Base-by-base conservation (phyloP, 768 basidiomycete genomes). In the Mycena rebaudengoi region DNA sequence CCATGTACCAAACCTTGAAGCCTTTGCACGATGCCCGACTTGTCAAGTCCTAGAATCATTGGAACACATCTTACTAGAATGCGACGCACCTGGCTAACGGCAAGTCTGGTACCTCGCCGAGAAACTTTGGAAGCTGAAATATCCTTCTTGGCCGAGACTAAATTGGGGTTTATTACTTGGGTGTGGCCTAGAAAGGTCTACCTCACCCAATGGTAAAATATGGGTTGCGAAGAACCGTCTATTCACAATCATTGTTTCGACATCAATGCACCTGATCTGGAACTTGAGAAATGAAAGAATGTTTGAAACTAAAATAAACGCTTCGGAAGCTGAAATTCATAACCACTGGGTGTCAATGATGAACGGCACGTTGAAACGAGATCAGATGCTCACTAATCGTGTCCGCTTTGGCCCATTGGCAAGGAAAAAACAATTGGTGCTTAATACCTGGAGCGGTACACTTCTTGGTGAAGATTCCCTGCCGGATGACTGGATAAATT, bases 251-350 rank as follows among this genome's bases (percentile, higher is more conserved):
- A 21, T 51, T 16, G 50, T 51, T 35, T 50, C 59, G 52, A 40
- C 21, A 20, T 60, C 59, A 13, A 49, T 49, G 39, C 48, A 60
- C 21, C 25, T 60, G n/a, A 52, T 49, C 5, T 60, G 59, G 59
- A 51, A 26, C 13, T 33, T 60, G 26, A 33, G 58, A 21, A 48
- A 49, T 25, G 20, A 41, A 4, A 40, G 37, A n/a, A 28, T 40
- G 4, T 21, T 55, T n/a, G 26, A 23, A 5, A 51, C 50, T 35
- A 10, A 14, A 6, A 14, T 4, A 43, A 14, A 18, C 2, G 40
- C 39, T 2, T 8, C 53, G 2, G 8, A 55, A 6, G 28, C 2
- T n/a, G 59, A 60, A 33, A 51, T 60, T 10, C 59, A 60, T 14
- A 60, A 60, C 37, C 59, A 28, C 21, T 60, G 59, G 59, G 25